Base-by-base conservation (phyloP, 106 monocot genomes). In the Cymbidium sinense region DNA sequence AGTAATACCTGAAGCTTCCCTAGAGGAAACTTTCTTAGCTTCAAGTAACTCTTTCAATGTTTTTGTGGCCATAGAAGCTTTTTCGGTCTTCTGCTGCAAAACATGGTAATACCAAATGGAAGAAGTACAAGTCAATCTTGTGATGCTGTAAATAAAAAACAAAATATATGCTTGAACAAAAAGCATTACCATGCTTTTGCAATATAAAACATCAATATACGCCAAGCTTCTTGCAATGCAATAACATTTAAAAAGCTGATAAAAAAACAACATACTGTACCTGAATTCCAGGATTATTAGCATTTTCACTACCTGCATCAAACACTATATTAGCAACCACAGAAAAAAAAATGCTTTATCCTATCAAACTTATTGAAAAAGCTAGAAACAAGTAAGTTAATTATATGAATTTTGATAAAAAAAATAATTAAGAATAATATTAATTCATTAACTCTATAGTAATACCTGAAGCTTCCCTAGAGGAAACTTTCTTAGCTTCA, bases 51-150 rank as follows among this genome's bases (percentile, higher is more conserved):
- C 99, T 75, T 95, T 95, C 25, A 99, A 55, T 80, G 89, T 90
- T 88, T 93, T 95, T 13, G 90, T 89, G 19, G 99, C 95, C 73
- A 90, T 29, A 6, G 95, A 70, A 76, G 99, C 99, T 77, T 99
- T 95, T 86, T 99, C 99, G 31, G 95, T 95, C 80, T 99, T 99
- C 73, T 95, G 70, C 74, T 99, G 99, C 70, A 99, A 75, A 75
- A 99, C 99, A 95, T 99, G 75, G 50, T 75, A 72, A 70, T 30
- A 67, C 19, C 35, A 70, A 11, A 74, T 43, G 25, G n/a, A 36
- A 74, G 13, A 74, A 74, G 15, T 29, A 25, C n/a, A 73, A n/a
- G 31, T 29, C 23, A 43, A 70, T 44, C 31, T 44, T 12, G 34
- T 58, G 20, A 44, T 3, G 20, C 58, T 34, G 33, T 0, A 31